Conservation (phyloP, 1,284 basidiomycete genomes). For the Porodaedalea pini region DNA sequence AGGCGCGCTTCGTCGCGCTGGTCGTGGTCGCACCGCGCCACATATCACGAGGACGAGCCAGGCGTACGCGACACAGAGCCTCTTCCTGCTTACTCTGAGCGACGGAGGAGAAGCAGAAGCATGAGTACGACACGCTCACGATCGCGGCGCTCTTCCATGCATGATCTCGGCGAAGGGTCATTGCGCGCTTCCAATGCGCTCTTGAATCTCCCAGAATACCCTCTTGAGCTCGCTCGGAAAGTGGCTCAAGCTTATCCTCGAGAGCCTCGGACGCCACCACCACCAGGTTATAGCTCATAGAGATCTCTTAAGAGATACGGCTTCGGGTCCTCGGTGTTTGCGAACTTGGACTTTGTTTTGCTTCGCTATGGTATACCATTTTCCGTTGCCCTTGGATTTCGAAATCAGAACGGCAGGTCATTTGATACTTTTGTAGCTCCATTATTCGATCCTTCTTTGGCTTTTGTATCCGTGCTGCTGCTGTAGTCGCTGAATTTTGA, state of each 20-base stretch:
- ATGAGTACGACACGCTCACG: not conserved
- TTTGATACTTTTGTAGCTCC: too few species aligned
- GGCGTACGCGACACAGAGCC: not conserved
- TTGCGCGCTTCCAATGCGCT: not conserved
- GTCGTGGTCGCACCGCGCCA: conserved; percentile 10
- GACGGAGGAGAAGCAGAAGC: conserved; percentile 2
- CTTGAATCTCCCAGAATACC: conserved; percentile 1
- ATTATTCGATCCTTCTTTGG: too few species aligned
- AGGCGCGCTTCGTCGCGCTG: conserved; percentile 3
- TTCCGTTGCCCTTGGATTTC: too few species aligned
- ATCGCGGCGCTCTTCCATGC: conserved; percentile 5
- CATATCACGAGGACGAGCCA: not conserved
- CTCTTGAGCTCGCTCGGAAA: conserved; percentile 6
- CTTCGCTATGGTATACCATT: too few species aligned
- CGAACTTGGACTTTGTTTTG: too few species aligned
- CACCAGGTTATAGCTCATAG: not conserved
- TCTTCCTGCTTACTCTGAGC: conserved; percentile 6
- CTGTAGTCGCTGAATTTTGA: too few species aligned
- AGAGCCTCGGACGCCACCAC: not conserved
- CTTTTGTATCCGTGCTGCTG: too few species aligned
- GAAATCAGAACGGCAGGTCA: too few species aligned
- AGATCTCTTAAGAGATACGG: not conserved
- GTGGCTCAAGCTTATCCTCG: conserved; percentile 3
- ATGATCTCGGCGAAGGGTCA: not conserved
- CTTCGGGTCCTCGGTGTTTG: not conserved